A percentile compares a stretch with the other conserved stretches of the same genome.
Evolutionary conservation across 1,284 basidiomycete species (phyloP).

Genomic region (Volvariella volvacea): DNA sequence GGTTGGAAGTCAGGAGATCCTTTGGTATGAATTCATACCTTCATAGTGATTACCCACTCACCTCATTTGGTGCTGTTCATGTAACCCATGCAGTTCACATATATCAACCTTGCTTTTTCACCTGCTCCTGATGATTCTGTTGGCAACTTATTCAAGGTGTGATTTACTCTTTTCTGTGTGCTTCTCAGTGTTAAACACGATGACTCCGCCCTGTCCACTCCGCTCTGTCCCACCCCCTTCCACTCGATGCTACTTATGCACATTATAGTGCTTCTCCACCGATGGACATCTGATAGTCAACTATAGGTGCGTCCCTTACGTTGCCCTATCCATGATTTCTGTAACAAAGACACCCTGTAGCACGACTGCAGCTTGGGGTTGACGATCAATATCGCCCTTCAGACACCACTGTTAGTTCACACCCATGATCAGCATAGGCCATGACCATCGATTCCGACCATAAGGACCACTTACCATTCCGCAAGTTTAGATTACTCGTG

Average conservation of each 20-base stretch:
- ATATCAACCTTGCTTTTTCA: constrained; percentile 97
- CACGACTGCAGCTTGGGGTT: constrained; percentile 30
- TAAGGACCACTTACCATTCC: too few species aligned
- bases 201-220: too few species aligned
- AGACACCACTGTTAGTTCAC: too few species aligned
- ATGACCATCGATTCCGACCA: too few species aligned
- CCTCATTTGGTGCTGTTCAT: too few species aligned
- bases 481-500: too few species aligned
- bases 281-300: constrained; percentile 95
- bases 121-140: constrained; percentile 92
- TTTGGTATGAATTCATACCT: constrained; percentile 51
- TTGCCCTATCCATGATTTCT: neutral
- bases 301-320: constrained; percentile 62
- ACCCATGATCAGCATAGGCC: too few species aligned
- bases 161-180: constrained; percentile 12
- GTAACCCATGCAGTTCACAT: constrained; percentile 70
- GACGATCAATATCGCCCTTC: constrained; percentile 3
- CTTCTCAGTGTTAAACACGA: neutral
- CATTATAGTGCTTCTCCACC: constrained; percentile 81
- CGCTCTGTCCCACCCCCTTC: neutral
- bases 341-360: constrained; percentile 12
- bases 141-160: constrained; percentile 80
- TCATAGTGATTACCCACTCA: constrained; percentile 4
- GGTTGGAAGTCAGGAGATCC: constrained; percentile 86
- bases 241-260: neutral